phyloP scores from a whole-genome alignment of 306 rosid genomes.

The Fagus crenata region DNA sequence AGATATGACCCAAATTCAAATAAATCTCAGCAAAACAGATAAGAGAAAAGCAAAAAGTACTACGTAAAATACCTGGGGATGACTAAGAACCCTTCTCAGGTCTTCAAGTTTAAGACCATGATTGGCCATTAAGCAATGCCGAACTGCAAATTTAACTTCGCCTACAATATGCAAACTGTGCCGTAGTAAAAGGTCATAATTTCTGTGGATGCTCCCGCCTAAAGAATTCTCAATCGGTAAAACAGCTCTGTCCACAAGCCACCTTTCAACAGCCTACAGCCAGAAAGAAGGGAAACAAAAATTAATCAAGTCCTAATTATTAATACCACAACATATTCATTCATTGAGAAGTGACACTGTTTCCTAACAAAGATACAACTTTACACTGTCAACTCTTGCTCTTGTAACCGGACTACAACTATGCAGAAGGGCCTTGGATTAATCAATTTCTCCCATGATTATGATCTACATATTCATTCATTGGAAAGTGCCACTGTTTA shows the following conservation, averaged over 20 bases:
- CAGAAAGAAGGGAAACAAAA: conserved; percentile 11
- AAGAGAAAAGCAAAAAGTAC: conserved; percentile 15
- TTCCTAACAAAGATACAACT: not conserved
- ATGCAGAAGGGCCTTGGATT: not conserved
- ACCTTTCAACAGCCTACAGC: conserved; percentile 78
- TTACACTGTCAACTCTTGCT: not conserved
- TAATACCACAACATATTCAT: conserved; percentile 4
- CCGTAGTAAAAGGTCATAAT: conserved; percentile 89
- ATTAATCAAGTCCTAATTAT: conserved; percentile 8
- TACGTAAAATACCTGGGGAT: conserved; percentile 67
- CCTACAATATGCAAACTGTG: conserved; percentile 94
- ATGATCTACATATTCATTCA: no score
- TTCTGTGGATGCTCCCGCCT: conserved; percentile 98
- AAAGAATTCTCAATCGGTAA: conserved; percentile 93
- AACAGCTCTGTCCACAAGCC: conserved; percentile 97
- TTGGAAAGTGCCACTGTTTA: no score
- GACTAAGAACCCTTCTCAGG: conserved; percentile 85
- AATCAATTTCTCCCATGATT: not conserved
- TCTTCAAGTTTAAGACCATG: conserved; percentile 72
- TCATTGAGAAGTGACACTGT: not conserved
- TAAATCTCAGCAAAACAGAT: conserved; percentile 16
- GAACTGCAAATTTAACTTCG: conserved; percentile 88
- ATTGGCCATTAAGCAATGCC: conserved; percentile 87
- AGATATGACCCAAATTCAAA: conserved; percentile 27
- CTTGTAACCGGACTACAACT: not conserved